These are phyloP conservation scores for Wallacemonas collosoma DNA, from an alignment of 208 protist genomes.

Conservation along the genomic window DNA sequence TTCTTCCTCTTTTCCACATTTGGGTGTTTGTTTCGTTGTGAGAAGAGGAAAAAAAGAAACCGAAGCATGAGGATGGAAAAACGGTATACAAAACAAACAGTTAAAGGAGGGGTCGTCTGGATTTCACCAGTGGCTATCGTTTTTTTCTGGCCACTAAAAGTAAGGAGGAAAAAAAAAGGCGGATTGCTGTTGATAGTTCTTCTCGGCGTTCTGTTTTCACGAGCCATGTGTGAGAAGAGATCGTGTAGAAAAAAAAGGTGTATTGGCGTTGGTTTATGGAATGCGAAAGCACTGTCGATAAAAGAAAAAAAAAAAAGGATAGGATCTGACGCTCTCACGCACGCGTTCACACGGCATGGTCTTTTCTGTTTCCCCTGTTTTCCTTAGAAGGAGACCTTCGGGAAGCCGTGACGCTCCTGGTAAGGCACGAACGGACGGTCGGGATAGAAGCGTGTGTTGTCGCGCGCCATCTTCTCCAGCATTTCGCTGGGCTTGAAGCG, in stretches of 20 bases:
- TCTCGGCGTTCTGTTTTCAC: background rate
- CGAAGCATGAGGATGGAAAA: background rate
- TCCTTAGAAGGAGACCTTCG: conserved; percentile 43
- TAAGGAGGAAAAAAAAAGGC: background rate
- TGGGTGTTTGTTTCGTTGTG: no score
- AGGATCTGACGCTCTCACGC: background rate
- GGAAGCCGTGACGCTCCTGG: conserved; percentile 65
- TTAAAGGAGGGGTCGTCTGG: background rate
- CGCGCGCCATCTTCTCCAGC: conserved; percentile 63
- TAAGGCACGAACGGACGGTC: conserved; percentile 77
- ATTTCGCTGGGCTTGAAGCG: conserved; percentile 61
- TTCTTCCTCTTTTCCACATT: no score
- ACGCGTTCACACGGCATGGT: background rate
- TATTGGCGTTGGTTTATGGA: background rate
- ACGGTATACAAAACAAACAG: background rate
- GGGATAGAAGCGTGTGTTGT: conserved; percentile 74
- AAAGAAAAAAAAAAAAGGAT: conserved; percentile 7
- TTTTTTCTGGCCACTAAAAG: background rate
- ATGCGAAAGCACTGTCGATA: background rate
- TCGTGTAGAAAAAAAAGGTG: background rate
- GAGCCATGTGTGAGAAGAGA: background rate
- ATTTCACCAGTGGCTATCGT: background rate
- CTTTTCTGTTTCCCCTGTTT: background rate
- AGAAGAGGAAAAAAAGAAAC: no score
- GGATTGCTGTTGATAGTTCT: background rate